Evolutionary conservation across 163 green algal genomes (phyloP).

Genomic region (Chlorella variabilis): DNA sequence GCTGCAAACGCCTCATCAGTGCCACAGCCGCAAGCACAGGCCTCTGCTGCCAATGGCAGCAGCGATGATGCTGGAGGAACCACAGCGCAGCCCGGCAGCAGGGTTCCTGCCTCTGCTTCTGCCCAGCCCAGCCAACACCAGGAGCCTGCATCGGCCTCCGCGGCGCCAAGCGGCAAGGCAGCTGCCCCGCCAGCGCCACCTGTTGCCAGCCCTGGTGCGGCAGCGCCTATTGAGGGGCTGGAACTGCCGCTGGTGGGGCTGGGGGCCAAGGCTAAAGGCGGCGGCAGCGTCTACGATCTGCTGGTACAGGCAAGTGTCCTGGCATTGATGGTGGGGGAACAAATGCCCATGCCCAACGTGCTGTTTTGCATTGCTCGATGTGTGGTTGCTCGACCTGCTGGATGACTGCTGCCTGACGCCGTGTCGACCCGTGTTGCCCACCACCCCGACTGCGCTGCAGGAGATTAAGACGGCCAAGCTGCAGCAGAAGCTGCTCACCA

Average conservation of each 20-base stretch:
- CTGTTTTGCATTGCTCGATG: too few relatives aligned
- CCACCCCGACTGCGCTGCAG: too few relatives aligned
- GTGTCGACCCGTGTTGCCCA: too few relatives aligned
- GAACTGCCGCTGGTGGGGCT: constrained; percentile 5
- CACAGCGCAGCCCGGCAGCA: background rate
- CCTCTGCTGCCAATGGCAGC: background rate
- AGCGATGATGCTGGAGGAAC: background rate
- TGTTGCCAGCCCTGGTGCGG: background rate
- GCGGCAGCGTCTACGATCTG: constrained; percentile 62
- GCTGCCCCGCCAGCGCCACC: background rate
- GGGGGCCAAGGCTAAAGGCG: constrained; percentile 31
- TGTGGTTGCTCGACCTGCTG: too few relatives aligned
- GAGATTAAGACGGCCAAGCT: constrained; percentile 74
- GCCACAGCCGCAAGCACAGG: background rate
- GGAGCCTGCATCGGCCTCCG: background rate
- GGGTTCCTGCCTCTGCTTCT: background rate
- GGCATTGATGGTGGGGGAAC: background rate
- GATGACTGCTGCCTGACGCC: too few relatives aligned
- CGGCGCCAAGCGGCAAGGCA: background rate
- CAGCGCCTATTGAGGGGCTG: constrained; percentile 18
- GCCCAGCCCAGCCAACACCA: background rate
- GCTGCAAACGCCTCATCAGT: background rate
- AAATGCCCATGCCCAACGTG: too few relatives aligned
- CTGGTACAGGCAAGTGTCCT: constrained; percentile 53
- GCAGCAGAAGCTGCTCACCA: constrained; percentile 60